Percentiles rank a stretch among this genome's conserved stretches.
Evolutionary conservation across 1,284 basidiomycete species (phyloP).

Genomic region (Sanguinoderma infundibulare): DNA sequence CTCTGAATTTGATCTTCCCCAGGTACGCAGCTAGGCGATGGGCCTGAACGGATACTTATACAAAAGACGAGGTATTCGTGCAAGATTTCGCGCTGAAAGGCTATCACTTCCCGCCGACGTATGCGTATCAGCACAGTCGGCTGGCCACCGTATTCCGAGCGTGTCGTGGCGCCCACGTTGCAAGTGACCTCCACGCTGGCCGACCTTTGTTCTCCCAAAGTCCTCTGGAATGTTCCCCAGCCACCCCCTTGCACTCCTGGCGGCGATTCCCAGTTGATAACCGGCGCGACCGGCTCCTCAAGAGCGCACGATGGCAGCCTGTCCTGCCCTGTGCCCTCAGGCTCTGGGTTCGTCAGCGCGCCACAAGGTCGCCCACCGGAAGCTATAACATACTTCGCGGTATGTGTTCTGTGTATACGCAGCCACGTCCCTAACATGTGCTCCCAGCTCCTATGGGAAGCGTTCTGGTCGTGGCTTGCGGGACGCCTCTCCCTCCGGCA

Average conservation of each 20-base stretch:
- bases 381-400: slow-evolving; percentile 5
- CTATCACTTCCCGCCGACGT: background rate
- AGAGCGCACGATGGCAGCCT: slow-evolving; percentile 12
- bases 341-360: background rate
- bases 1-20: slow-evolving; percentile 3
- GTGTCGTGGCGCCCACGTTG: slow-evolving; percentile 22
- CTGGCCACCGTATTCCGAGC: slow-evolving; percentile 15
- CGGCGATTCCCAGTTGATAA: slow-evolving; percentile 31
- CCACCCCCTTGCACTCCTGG: slow-evolving; percentile 4
- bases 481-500: slow-evolving; percentile 2
- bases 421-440: slow-evolving; percentile 8
- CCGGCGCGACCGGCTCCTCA: slow-evolving; percentile 17
- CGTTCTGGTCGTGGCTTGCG: slow-evolving; percentile 5
- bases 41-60: slow-evolving; percentile 1
- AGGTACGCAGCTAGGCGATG: background rate
- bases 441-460: slow-evolving; percentile 4
- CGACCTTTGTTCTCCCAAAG: slow-evolving; percentile 14
- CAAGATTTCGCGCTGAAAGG: background rate
- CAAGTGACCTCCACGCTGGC: slow-evolving; percentile 24
- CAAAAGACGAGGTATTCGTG: background rate
- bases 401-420: slow-evolving; percentile 13
- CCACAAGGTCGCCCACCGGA: slow-evolving; percentile 13
- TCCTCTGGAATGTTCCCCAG: slow-evolving; percentile 19
- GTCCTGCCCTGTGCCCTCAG: slow-evolving; percentile 8
- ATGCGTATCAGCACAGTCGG: slow-evolving; percentile 6